Evolutionary conservation across 2,329 filamentous ascomycete species (phyloP).

Genomic region (Periconia sp.): DNA sequence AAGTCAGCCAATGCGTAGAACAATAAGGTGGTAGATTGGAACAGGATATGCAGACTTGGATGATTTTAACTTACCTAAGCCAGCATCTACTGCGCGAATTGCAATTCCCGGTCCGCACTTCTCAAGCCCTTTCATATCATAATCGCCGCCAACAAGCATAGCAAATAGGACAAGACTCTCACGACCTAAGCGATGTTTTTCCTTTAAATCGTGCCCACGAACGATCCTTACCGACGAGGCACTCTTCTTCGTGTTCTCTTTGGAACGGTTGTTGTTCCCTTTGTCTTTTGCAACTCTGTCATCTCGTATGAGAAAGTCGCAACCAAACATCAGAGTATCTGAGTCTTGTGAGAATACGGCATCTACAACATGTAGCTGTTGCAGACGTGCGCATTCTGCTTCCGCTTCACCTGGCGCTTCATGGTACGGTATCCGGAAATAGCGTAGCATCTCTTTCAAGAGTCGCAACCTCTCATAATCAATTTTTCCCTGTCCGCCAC

Average conservation of each 20-base stretch:
- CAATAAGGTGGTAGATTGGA: too few relatives aligned
- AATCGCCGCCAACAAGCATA: conserved; percentile 51
- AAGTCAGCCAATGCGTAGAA: too few relatives aligned
- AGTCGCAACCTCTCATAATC: conserved; percentile 39
- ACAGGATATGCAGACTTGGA: too few relatives aligned
- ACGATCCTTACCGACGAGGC: conserved; percentile 40
- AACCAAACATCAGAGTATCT: conserved; percentile 57
- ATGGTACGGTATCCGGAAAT: conserved; percentile 51
- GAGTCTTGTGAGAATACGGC: conserved; percentile 57
- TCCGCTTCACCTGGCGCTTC: conserved; percentile 56
- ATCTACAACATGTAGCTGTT: conserved; percentile 53
- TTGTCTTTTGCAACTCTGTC: conserved; percentile 32
- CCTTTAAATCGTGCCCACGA: conserved; percentile 31
- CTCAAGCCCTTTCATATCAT: conserved; percentile 43
- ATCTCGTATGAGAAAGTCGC: conserved; percentile 49
- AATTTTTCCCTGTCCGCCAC: conserved; percentile 35
- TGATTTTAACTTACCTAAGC: too few relatives aligned
- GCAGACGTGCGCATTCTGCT: conserved; percentile 55
- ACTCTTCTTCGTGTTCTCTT: conserved; percentile 41
- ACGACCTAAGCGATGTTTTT: conserved; percentile 36
- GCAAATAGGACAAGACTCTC: conserved; percentile 50
- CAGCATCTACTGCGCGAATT: conserved; percentile 27
- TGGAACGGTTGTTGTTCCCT: conserved; percentile 22
- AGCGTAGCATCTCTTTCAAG: conserved; percentile 46
- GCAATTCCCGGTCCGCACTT: conserved; percentile 45